phyloP scores from a whole-genome alignment of 768 basidiomycete species.

The Collybia mongolica region DNA sequence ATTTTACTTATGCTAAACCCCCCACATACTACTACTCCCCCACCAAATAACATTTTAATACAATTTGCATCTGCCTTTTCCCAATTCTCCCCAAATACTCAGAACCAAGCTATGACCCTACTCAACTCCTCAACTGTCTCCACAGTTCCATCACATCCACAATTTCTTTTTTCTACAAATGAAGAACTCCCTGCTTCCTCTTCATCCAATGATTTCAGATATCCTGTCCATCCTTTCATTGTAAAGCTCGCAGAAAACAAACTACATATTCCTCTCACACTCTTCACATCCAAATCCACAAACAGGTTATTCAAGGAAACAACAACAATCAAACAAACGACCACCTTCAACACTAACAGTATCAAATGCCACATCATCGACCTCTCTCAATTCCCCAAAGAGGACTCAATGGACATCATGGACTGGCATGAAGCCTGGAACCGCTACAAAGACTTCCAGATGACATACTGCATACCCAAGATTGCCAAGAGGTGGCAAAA shows the following conservation, averaged over 20 bases:
- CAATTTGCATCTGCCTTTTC: constrained; percentile 2
- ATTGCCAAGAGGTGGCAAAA: no score
- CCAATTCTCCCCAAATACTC: constrained; percentile 2
- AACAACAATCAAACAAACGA: background rate
- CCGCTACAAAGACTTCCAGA: constrained; percentile 6
- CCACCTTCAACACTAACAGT: background rate
- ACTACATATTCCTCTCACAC: background rate
- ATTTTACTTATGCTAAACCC: background rate
- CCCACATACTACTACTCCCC: background rate
- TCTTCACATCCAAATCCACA: background rate
- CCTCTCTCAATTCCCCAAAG: constrained; percentile 10
- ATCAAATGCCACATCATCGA: constrained; percentile 10
- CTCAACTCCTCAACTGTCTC: background rate
- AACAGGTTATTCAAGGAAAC: background rate
- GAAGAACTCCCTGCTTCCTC: background rate
- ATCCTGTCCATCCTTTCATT: constrained; percentile 10
- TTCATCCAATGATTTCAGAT: constrained; percentile 1
- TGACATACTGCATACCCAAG: background rate
- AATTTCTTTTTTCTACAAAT: constrained; percentile 4
- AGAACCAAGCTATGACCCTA: background rate
- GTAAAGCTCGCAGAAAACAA: background rate
- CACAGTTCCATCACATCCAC: background rate
- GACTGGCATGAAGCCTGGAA: constrained; percentile 17
- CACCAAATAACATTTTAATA: background rate
- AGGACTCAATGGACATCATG: constrained; percentile 5